Conservation (phyloP, 2,329 filamentous ascomycete genomes). For the Amauroascus niger region DNA sequence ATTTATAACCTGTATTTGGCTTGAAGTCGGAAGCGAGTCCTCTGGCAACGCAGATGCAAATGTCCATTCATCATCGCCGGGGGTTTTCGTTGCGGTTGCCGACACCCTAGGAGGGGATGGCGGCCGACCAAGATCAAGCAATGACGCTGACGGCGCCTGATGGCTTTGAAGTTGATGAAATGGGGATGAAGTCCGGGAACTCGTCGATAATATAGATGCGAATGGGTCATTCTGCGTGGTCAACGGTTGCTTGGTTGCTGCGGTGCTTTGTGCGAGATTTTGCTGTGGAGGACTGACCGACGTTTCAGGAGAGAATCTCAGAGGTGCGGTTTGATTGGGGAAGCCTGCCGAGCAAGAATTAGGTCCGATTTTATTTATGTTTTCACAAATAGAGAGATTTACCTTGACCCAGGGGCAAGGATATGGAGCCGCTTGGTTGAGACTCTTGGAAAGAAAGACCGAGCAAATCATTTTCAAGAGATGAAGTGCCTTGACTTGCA, state of each 20-base stretch:
- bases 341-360: neutral
- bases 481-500: constrained; percentile 46
- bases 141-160: constrained; percentile 19
- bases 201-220: constrained; percentile 46
- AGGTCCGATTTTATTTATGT: neutral
- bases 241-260: constrained; percentile 31
- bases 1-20: constrained; percentile 59
- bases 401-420: constrained; percentile 60
- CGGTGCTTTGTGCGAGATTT: constrained; percentile 29
- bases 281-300: constrained; percentile 44
- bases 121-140: constrained; percentile 27
- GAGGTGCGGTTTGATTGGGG: neutral
- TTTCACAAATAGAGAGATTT: neutral
- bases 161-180: constrained; percentile 24
- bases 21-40: constrained; percentile 47
- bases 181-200: constrained; percentile 41
- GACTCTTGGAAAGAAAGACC: constrained; percentile 71
- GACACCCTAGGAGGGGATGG: constrained; percentile 19
- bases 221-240: constrained; percentile 49
- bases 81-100: constrained; percentile 30
- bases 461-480: constrained; percentile 80
- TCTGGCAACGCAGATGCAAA: constrained; percentile 79
- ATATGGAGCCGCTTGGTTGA: constrained; percentile 62
- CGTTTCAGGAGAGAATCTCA: constrained; percentile 27
- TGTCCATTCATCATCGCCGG: constrained; percentile 83